Evolutionary conservation across 495 filamentous ascomycete species (phyloP).

Genomic region (Penicillium psychrofluorescens): DNA sequence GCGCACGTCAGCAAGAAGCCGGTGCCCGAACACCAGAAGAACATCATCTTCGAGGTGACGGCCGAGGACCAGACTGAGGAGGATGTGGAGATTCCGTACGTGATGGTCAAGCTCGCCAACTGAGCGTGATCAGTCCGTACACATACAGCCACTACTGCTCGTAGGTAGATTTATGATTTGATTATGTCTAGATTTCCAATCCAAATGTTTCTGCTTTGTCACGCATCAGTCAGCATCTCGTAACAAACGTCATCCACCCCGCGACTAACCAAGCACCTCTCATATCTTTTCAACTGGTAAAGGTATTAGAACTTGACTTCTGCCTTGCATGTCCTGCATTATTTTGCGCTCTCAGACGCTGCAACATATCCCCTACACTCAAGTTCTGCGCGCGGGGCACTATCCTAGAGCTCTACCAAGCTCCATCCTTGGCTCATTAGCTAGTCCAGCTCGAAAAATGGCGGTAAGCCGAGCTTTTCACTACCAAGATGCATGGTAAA

Average conservation of each 20-base stretch:
- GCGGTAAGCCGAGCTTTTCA: constrained; percentile 20
- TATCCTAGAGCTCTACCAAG: background rate
- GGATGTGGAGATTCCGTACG: constrained; percentile 96
- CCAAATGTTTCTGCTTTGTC: constrained; percentile 19
- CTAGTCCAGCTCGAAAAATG: constrained; percentile 26
- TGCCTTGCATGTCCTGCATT: constrained; percentile 22
- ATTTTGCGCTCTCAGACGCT: constrained; percentile 17
- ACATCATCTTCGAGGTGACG: constrained; percentile 93
- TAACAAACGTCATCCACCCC: constrained; percentile 20
- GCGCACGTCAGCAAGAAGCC: constrained; percentile 86
- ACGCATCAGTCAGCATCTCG: constrained; percentile 17
- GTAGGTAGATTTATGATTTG: no score
- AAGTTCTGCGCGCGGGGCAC: constrained; percentile 9
- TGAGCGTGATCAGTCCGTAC: constrained; percentile 8
- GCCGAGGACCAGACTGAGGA: constrained; percentile 84
- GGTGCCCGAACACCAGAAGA: constrained; percentile 85
- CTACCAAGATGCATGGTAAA: background rate
- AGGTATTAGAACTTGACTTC: background rate
- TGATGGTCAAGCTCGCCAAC: constrained; percentile 71
- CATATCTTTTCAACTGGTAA: background rate
- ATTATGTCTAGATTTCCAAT: background rate
- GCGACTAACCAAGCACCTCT: background rate
- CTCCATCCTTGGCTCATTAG: constrained; percentile 16
- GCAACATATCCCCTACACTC: constrained; percentile 10
- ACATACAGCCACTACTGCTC: background rate